phyloP scores from a whole-genome alignment of 148 eudicot genomes.

The Rhododendron vialii region DNA sequence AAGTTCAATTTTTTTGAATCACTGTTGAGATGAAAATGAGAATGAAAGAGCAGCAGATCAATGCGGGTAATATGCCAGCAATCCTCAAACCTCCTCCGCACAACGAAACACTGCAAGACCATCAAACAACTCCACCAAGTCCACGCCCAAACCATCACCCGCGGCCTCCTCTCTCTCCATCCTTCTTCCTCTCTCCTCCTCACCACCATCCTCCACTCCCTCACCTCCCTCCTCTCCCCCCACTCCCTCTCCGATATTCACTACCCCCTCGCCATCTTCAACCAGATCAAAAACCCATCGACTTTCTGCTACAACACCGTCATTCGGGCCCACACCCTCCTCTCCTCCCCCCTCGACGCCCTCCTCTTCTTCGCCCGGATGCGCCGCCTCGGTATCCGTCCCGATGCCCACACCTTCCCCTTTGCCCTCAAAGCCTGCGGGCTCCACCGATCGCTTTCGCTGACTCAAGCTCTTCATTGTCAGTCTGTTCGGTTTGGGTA shows the following conservation, averaged over 20 bases:
- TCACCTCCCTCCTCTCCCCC: slow-evolving; percentile 29
- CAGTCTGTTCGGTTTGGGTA: slow-evolving; percentile 55
- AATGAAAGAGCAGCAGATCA: neutral
- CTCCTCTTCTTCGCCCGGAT: slow-evolving; percentile 41
- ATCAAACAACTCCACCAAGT: slow-evolving; percentile 52
- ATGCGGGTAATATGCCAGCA: slow-evolving; percentile 20
- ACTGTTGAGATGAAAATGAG: neutral
- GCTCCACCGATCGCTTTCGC: slow-evolving; percentile 18
- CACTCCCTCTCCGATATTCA: slow-evolving; percentile 4
- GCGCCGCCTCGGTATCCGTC: slow-evolving; percentile 47
- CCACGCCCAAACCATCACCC: slow-evolving; percentile 58
- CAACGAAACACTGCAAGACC: slow-evolving; percentile 46
- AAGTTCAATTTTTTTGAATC: neutral
- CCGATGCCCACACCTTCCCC: slow-evolving; percentile 78
- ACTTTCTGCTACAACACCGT: slow-evolving; percentile 66
- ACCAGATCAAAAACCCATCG: slow-evolving; percentile 45
- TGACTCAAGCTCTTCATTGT: slow-evolving; percentile 44
- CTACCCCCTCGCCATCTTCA: slow-evolving; percentile 53
- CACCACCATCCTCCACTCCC: slow-evolving; percentile 40
- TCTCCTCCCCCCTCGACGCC: slow-evolving; percentile 44
- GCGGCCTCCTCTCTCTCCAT: slow-evolving; percentile 36
- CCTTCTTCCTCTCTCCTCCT: slow-evolving; percentile 35
- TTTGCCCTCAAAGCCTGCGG: slow-evolving; percentile 68
- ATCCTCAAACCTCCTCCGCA: slow-evolving; percentile 10
- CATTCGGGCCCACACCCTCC: slow-evolving; percentile 58